These are phyloP conservation scores for Geranium brycei DNA, from an alignment of 345 rosid genomes.

Conservation along the genomic window DNA sequence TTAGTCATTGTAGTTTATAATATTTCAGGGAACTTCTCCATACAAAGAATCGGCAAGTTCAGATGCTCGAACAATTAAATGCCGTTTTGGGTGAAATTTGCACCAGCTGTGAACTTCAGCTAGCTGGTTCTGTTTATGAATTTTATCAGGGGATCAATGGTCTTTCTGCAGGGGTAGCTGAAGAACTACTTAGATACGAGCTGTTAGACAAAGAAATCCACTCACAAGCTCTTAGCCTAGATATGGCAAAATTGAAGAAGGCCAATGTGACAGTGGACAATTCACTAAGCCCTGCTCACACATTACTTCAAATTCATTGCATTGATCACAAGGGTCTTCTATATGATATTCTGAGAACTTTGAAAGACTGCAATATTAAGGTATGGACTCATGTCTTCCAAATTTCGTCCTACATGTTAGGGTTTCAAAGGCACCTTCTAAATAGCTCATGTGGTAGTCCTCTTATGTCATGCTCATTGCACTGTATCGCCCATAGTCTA, in stretches of 20 bases:
- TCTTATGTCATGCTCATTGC: too few species aligned
- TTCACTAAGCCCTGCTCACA: slow-evolving; percentile 62
- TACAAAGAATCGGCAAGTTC: slow-evolving; percentile 41
- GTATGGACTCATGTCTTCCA: slow-evolving; percentile 14
- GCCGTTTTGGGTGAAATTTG: slow-evolving; percentile 61
- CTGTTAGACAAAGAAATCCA: slow-evolving; percentile 36
- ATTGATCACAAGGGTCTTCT: slow-evolving; percentile 71
- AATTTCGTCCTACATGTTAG: too few species aligned
- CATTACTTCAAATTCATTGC: slow-evolving; percentile 58
- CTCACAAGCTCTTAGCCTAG: slow-evolving; percentile 49
- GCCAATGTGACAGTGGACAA: slow-evolving; percentile 48
- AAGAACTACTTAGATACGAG: slow-evolving; percentile 43
- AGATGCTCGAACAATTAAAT: slow-evolving; percentile 45
- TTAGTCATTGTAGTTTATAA: not conserved
- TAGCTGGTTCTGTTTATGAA: slow-evolving; percentile 61
- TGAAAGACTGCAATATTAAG: slow-evolving; percentile 70
- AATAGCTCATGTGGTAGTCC: too few species aligned
- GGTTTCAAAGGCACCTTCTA: too few species aligned
- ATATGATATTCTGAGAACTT: slow-evolving; percentile 65
- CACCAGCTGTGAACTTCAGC: slow-evolving; percentile 61
- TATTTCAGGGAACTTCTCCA: slow-evolving; percentile 60
- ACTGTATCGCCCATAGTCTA: too few species aligned
- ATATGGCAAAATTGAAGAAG: slow-evolving; percentile 44
- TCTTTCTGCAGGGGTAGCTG: slow-evolving; percentile 41
- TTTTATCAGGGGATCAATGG: slow-evolving; percentile 37